Evolutionary conservation across 441 rosid species (phyloP).

Genomic region (Hura crepitans): DNA sequence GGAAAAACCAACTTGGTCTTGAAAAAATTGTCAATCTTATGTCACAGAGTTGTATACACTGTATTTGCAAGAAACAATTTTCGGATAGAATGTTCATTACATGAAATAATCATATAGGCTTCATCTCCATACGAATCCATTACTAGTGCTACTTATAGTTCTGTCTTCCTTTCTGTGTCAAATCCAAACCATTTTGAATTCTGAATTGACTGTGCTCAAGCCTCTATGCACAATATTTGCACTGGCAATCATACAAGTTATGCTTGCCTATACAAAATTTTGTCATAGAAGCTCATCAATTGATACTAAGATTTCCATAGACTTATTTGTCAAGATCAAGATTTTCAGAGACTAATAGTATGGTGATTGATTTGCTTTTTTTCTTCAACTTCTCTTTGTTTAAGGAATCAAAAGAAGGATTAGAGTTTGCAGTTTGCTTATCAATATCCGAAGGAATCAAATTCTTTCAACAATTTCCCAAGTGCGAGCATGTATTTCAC

Average conservation of each 20-base stretch:
- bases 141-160: slow-evolving; percentile 1
- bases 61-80: not conserved
- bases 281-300: slow-evolving; percentile 23
- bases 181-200: slow-evolving; percentile 23
- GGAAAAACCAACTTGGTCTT: too few species aligned
- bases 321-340: slow-evolving; percentile 25
- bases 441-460: slow-evolving; percentile 56
- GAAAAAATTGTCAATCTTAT: not conserved
- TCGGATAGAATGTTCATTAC: not conserved
- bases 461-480: slow-evolving; percentile 56
- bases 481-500: slow-evolving; percentile 87
- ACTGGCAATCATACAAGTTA: slow-evolving; percentile 42
- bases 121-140: slow-evolving; percentile 25
- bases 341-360: slow-evolving; percentile 61
- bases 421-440: slow-evolving; percentile 78
- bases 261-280: slow-evolving; percentile 64
- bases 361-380: slow-evolving; percentile 61
- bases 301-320: slow-evolving; percentile 21
- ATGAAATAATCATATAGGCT: not conserved
- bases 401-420: slow-evolving; percentile 59
- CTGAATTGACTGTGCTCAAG: not conserved
- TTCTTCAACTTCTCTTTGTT: slow-evolving; percentile 66
- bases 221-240: slow-evolving; percentile 46
- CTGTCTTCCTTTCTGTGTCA: slow-evolving; percentile 26
- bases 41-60: not conserved